These are phyloP conservation scores for Metschnikowia noctiluminum DNA, from an alignment of 805 yeast species.

Conservation along the genomic window DNA sequence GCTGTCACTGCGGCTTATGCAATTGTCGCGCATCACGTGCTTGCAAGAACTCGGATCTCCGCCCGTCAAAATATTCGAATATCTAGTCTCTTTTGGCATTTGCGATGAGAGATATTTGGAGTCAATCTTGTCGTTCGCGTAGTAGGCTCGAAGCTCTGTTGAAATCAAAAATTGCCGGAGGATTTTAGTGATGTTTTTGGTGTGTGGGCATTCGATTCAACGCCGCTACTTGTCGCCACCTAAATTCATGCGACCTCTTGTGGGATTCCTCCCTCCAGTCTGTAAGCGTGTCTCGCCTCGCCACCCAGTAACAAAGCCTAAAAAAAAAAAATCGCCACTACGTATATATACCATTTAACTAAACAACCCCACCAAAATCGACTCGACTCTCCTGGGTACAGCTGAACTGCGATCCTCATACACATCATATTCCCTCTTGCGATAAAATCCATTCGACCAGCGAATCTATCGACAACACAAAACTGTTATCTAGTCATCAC, in stretches of 20 bases:
- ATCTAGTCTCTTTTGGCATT: neutral
- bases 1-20: neutral
- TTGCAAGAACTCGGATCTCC: neutral
- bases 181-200: neutral
- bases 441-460: neutral
- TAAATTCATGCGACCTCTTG: neutral
- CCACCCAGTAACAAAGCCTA: slow-evolving; percentile 1
- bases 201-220: neutral
- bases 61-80: neutral
- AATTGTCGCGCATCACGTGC: slow-evolving; percentile 5
- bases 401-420: neutral
- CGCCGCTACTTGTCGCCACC: neutral
- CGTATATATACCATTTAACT: neutral
- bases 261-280: slow-evolving; percentile 1
- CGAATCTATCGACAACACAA: neutral
- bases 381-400: neutral
- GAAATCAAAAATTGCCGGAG: too few species aligned
- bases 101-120: neutral
- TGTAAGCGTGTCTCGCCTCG: slow-evolving; percentile 2
- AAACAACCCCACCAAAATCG: neutral
- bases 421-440: neutral
- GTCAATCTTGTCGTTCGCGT: neutral
- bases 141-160: neutral
- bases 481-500: neutral
- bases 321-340: slow-evolving; percentile 7